Conservation (phyloP, 192 early-diverging fungal species). For the Entomortierella parvispora region DNA sequence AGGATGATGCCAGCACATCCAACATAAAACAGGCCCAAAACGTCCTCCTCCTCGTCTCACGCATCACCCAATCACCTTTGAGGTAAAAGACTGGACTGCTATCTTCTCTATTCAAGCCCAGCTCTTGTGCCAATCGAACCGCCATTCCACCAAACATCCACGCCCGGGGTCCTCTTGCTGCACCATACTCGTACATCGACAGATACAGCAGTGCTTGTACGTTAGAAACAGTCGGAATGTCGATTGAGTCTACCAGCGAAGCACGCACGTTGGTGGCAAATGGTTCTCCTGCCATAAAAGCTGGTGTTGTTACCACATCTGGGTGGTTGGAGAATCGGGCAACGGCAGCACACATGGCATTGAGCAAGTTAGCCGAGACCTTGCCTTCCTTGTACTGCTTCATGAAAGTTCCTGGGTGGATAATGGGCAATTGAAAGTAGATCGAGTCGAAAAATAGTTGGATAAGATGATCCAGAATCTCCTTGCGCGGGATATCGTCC, state of each 20-base stretch:
- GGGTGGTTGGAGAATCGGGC: conserved; percentile 63
- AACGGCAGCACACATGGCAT: conserved; percentile 54
- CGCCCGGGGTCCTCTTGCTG: conserved; percentile 60
- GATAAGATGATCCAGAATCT: conserved; percentile 61
- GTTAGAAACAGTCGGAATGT: conserved; percentile 56
- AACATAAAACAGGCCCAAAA: conserved; percentile 64
- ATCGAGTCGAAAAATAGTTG: conserved; percentile 59
- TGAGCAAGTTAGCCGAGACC: conserved; percentile 57
- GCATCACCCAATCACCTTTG: conserved; percentile 55
- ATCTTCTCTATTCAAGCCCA: conserved; percentile 62
- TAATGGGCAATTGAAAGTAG: conserved; percentile 56
- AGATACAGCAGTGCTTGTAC: conserved; percentile 62
- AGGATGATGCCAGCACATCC: conserved; percentile 53
- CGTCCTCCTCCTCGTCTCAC: conserved; percentile 59
- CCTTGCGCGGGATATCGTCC: conserved; percentile 50
- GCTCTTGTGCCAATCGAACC: conserved; percentile 61
- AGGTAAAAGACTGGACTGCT: conserved; percentile 47
- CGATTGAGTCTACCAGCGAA: conserved; percentile 54
- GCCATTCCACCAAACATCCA: conserved; percentile 70
- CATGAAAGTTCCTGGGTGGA: conserved; percentile 60
- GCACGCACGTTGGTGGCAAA: conserved; percentile 59
- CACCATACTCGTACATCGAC: conserved; percentile 61
- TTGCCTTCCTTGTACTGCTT: conserved; percentile 53
- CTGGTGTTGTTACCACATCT: conserved; percentile 55
- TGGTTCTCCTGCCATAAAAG: conserved; percentile 62